Conservation (phyloP, 371 early-diverging fungal species). For the Mortierella sp. region DNA sequence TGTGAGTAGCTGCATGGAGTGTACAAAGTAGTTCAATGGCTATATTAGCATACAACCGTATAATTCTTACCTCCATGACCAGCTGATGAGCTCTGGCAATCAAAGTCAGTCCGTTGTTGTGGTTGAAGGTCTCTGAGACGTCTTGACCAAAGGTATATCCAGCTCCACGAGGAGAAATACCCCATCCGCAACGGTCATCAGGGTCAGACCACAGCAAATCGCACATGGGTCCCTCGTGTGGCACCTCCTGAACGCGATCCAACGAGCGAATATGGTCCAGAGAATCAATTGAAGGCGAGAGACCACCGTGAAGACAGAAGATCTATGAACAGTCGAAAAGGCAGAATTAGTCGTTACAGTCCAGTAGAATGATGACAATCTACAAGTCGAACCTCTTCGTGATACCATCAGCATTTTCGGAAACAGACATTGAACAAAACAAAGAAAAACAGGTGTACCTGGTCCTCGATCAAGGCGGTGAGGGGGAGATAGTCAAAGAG, state of each 20-base stretch:
- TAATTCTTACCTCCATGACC: conserved; percentile 88
- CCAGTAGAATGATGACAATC: background rate
- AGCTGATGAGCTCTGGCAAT: conserved; percentile 99
- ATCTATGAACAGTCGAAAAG: conserved; percentile 60
- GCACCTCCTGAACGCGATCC: conserved; percentile 98
- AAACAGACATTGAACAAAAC: background rate
- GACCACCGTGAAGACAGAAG: conserved; percentile 99
- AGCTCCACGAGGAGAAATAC: conserved; percentile 98
- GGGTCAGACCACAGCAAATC: conserved; percentile 96
- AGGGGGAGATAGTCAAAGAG: conserved; percentile 99
- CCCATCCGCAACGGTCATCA: conserved; percentile 99
- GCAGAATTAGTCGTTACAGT: background rate
- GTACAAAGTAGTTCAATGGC: background rate
- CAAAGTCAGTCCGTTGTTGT: conserved; percentile 96
- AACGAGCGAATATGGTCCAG: conserved; percentile 98
- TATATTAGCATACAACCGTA: background rate
- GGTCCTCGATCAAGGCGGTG: conserved; percentile 95
- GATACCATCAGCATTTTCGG: background rate
- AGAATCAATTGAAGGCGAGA: conserved; percentile 98
- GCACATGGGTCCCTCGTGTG: conserved; percentile 99
- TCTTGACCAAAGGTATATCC: conserved; percentile 99
- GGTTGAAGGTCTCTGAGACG: conserved; percentile 94
- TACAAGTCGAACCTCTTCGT: background rate
- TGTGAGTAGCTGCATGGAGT: background rate
- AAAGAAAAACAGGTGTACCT: conserved; percentile 41